phyloP scores from a whole-genome alignment of 768 basidiomycete genomes.

The Mrakia gelida region DNA sequence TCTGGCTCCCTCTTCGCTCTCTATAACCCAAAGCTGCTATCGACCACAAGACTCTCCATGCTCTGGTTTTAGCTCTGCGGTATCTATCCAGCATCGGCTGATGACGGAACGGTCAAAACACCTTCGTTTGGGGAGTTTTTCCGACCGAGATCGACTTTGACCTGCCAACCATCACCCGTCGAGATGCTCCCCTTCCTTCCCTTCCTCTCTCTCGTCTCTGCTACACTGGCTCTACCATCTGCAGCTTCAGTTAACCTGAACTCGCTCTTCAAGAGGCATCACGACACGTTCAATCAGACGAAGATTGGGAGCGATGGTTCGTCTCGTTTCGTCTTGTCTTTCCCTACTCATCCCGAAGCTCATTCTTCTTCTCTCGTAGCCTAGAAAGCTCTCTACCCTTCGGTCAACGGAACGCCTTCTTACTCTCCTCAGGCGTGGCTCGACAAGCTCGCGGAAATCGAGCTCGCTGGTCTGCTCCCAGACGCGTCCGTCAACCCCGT shows the following conservation, averaged over 20 bases:
- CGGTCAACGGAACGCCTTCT: slow-evolving; percentile 49
- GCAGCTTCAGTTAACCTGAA: not conserved
- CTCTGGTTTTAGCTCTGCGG: too few species aligned
- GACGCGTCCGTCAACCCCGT: slow-evolving; percentile 55
- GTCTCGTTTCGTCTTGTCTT: not conserved
- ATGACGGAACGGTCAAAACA: not conserved
- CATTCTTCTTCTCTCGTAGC: slow-evolving; percentile 44
- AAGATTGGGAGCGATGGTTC: not conserved
- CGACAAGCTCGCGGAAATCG: slow-evolving; percentile 63
- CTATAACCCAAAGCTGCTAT: too few species aligned
- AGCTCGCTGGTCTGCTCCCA: slow-evolving; percentile 68
- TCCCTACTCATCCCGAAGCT: not conserved
- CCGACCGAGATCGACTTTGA: not conserved
- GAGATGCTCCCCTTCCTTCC: not conserved
- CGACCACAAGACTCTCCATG: too few species aligned
- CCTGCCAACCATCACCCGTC: not conserved
- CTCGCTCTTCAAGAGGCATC: not conserved
- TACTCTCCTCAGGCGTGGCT: slow-evolving; percentile 65
- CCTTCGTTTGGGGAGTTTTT: not conserved
- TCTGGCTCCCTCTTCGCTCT: too few species aligned
- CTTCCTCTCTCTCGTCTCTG: not conserved
- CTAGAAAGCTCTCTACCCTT: slow-evolving; percentile 63
- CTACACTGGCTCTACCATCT: not conserved
- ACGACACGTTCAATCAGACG: not conserved
- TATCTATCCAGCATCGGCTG: not conserved